phyloP scores from a whole-genome alignment of 352 stramenopile genomes.

The Ophiocytium majus region DNA sequence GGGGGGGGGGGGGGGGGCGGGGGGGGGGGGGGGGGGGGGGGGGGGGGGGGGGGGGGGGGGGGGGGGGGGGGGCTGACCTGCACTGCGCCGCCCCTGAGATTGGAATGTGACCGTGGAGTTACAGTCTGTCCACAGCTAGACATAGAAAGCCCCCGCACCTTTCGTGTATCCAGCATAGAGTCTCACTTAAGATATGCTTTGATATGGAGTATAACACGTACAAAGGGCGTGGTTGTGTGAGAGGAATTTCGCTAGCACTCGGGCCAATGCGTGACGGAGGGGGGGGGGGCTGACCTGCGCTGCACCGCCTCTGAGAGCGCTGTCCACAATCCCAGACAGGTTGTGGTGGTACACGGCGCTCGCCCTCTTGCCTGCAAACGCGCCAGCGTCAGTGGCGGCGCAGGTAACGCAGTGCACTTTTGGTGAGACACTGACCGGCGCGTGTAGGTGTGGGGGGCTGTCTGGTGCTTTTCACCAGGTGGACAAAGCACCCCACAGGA shows the following conservation, averaged over 20 bases:
- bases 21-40: neutral
- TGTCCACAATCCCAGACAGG: conserved; percentile 87
- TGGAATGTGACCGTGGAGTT: too few species aligned
- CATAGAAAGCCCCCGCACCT: too few species aligned
- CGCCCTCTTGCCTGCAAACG: conserved; percentile 66
- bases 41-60: neutral
- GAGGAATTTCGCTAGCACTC: neutral
- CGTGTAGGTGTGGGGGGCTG: too few species aligned
- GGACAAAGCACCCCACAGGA: too few species aligned
- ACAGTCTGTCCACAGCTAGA: too few species aligned
- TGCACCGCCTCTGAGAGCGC: conserved; percentile 72
- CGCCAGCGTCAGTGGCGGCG: conserved; percentile 26
- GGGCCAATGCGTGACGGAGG: neutral
- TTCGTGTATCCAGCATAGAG: too few species aligned
- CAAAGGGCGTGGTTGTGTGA: neutral
- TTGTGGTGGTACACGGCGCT: conserved; percentile 90
- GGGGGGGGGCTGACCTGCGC: conserved; percentile 73
- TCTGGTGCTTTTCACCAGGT: too few species aligned
- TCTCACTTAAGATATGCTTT: too few species aligned
- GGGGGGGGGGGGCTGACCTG: too few species aligned
- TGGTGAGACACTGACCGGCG: neutral
- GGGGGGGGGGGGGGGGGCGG: conserved; percentile 40
- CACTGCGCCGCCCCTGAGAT: too few species aligned
- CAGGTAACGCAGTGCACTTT: neutral
- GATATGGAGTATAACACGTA: neutral